Conservation (phyloP, 345 rosid species). For the Laguncularia racemosa region DNA sequence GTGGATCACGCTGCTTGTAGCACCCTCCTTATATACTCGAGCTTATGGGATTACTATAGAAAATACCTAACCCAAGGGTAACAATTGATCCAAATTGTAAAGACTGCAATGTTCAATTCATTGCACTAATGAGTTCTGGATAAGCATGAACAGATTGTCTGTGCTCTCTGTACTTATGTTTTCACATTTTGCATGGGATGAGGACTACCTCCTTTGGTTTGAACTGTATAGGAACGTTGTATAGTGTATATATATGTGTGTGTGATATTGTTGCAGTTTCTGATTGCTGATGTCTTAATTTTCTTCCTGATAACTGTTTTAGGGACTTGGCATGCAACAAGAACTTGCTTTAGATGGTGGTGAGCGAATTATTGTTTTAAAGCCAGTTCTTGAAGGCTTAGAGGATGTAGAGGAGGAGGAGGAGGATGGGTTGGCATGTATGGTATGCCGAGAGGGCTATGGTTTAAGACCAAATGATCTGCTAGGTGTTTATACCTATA, state of each 20-base stretch:
- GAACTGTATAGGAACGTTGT: too few relatives aligned
- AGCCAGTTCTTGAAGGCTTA: constrained; percentile 83
- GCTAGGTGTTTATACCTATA: constrained; percentile 80
- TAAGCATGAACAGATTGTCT: neutral
- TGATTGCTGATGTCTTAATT: neutral
- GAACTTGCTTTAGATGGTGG: constrained; percentile 89
- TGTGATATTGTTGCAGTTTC: too few relatives aligned
- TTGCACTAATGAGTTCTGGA: neutral
- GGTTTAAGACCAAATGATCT: constrained; percentile 88
- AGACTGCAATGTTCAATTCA: too few relatives aligned
- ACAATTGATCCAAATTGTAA: too few relatives aligned
- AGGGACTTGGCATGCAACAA: constrained; percentile 92
- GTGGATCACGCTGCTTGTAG: too few relatives aligned
- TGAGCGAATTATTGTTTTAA: constrained; percentile 74
- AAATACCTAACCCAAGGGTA: too few relatives aligned
- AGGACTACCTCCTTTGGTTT: too few relatives aligned
- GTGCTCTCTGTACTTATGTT: neutral
- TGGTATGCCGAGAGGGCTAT: constrained; percentile 98
- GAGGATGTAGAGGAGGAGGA: constrained; percentile 98
- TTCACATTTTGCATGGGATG: too few relatives aligned
- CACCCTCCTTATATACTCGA: too few relatives aligned
- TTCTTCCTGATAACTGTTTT: constrained; percentile 3
- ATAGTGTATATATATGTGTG: too few relatives aligned
- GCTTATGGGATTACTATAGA: too few relatives aligned
- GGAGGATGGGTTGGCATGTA: constrained; percentile 92